Evolutionary conservation across 1,139 yeast species (phyloP).

Genomic region (Nematodospora anomalae): DNA sequence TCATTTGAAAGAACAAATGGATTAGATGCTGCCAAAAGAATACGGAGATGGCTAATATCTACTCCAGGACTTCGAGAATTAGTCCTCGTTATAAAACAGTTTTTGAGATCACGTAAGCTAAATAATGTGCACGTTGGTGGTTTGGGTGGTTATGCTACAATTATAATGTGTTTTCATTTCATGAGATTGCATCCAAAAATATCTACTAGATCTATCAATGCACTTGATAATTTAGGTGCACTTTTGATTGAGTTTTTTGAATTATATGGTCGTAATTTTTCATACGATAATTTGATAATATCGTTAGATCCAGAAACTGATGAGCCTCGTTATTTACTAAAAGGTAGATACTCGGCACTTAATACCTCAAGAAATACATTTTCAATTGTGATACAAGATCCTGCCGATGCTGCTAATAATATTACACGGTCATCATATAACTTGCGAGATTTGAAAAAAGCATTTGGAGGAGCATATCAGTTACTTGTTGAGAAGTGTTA

Average conservation of each 20-base stretch:
- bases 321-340: constrained; percentile 55
- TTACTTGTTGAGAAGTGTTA: constrained; percentile 72
- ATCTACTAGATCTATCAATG: constrained; percentile 63
- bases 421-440: constrained; percentile 86
- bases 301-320: constrained; percentile 55
- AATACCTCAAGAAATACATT: constrained; percentile 58
- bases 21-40: constrained; percentile 76
- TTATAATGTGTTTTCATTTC: constrained; percentile 84
- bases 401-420: constrained; percentile 79
- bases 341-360: constrained; percentile 54
- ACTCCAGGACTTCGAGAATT: constrained; percentile 85
- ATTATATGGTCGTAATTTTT: constrained; percentile 89
- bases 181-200: constrained; percentile 78
- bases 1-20: constrained; percentile 92
- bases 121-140: constrained; percentile 98
- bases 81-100: constrained; percentile 83
- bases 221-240: constrained; percentile 80
- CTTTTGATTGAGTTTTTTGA: constrained; percentile 90
- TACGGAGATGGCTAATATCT: constrained; percentile 68
- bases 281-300: constrained; percentile 76
- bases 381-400: constrained; percentile 83
- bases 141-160: constrained; percentile 90
- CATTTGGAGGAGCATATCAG: constrained; percentile 92
- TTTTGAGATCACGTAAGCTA: constrained; percentile 72
- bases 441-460: constrained; percentile 74